Base-by-base conservation (phyloP, 2,329 filamentous ascomycete species). In the Penicillium sp. region DNA sequence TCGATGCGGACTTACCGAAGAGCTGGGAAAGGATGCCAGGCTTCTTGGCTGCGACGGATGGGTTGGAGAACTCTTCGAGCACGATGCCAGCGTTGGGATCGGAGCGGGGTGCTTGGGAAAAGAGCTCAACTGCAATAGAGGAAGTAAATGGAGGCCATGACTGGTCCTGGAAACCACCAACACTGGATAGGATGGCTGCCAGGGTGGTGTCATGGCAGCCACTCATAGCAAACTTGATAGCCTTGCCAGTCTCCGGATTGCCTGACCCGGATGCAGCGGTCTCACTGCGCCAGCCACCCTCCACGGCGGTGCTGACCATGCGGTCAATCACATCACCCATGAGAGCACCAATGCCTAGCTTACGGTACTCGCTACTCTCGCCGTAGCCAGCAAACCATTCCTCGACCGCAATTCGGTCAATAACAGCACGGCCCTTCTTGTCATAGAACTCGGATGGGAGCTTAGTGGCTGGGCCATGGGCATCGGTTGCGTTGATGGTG, bases 121-220 rank as follows among this genome's bases (percentile, higher is more conserved):
- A 97, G 59, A 97, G 81, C 74, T 99, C 94, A 53, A 99, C 80
- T 32, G 94, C 92, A 61, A 99, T 82, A 66, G 95, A 92, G 65
- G 89, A 93, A 0, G 93, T 97, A 69, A 93, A 99, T 0, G 92
- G 92, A 1, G 94, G 94, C 94, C 94, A 99, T 35, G 82, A 81
- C 46, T 83, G 83, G 20, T 78, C 78, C 40, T 89, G 80, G 70
- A 90, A 94, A 3, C 89, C 89, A 3, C 93, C 94, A 7, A 97
- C 75, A 62, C 89, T 90, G 16, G 87, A 78, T 29, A 99, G 78
- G 2, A 91, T 79, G 1, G 84, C 89, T 3, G 90, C 94, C 5
- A 99, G 82, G 0, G 94, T 97, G 2, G 94, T 97, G 70, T 97
- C 92, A 74, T 97, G 92, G 68, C 92, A 96, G 32, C 92, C 92